These are phyloP conservation scores for Fusarium torulosum DNA, from an alignment of 2,329 filamentous ascomycete species.

Conservation along the genomic window DNA sequence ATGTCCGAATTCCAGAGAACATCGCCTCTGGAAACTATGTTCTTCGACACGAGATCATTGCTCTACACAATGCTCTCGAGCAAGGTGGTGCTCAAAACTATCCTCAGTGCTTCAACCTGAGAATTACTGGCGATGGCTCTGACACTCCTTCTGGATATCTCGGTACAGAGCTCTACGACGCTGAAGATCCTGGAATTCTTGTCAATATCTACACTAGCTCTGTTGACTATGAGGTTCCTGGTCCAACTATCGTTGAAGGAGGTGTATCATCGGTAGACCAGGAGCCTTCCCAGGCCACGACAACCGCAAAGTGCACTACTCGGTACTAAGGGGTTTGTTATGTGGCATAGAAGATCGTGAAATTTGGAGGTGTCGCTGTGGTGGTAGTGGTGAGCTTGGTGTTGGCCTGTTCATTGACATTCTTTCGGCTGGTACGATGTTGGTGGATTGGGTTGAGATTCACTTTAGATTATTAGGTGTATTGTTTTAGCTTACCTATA, in stretches of 20 bases:
- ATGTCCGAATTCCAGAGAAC: conserved; percentile 61
- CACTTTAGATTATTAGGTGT: background rate
- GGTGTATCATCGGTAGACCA: conserved; percentile 47
- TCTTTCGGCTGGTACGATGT: background rate
- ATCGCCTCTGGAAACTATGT: conserved; percentile 66
- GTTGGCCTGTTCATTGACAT: too few species aligned
- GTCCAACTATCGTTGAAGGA: conserved; percentile 48
- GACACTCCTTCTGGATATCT: conserved; percentile 51
- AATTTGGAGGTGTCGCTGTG: background rate
- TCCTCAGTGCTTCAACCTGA: conserved; percentile 65
- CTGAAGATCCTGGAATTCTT: conserved; percentile 53
- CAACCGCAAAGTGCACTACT: conserved; percentile 43
- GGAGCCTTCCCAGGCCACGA: conserved; percentile 43
- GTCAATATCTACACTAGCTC: conserved; percentile 52
- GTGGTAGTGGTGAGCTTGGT: background rate
- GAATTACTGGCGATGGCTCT: conserved; percentile 58
- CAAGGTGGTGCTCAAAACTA: conserved; percentile 63
- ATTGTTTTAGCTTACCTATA: background rate
- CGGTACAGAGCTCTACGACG: conserved; percentile 55
- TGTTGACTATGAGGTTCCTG: conserved; percentile 51
- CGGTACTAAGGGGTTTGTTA: conserved; percentile 12
- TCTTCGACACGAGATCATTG: conserved; percentile 67
- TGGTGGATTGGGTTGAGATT: background rate
- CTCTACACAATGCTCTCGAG: conserved; percentile 61
- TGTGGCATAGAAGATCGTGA: background rate